phyloP scores from a whole-genome alignment of 2,329 filamentous ascomycete genomes.

The Fusarium sarcochroum region DNA sequence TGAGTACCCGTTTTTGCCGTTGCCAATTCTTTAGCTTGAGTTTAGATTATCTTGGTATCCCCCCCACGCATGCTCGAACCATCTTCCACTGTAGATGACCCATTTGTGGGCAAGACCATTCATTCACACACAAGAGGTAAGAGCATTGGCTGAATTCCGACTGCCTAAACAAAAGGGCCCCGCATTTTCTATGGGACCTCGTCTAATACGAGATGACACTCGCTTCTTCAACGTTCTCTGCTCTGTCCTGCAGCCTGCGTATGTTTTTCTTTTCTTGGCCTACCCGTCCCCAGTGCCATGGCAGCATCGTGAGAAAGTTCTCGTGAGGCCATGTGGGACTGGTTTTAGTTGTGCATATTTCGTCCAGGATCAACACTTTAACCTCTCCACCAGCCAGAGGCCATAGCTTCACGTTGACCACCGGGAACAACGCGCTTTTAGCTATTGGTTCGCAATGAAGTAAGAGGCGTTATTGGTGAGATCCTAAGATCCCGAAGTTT shows the following conservation, averaged over 20 bases:
- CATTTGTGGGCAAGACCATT: background rate
- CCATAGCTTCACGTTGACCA: background rate
- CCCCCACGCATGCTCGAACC: slow-evolving; percentile 14
- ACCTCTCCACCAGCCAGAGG: background rate
- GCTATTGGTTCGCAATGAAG: background rate
- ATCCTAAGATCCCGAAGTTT: too few species aligned
- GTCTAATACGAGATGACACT: background rate
- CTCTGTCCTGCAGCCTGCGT: background rate
- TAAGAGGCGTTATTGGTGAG: background rate
- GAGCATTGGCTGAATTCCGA: background rate
- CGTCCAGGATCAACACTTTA: background rate
- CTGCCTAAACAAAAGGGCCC: background rate
- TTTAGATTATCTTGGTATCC: slow-evolving; percentile 1
- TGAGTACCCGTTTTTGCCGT: background rate
- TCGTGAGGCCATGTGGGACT: background rate
- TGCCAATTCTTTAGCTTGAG: background rate
- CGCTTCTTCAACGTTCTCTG: background rate
- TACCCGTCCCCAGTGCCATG: too few species aligned
- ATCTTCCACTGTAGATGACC: background rate
- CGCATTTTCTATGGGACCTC: background rate
- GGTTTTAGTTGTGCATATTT: too few species aligned
- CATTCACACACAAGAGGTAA: background rate
- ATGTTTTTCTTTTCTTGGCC: background rate
- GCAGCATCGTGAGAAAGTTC: background rate
- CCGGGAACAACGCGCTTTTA: slow-evolving; percentile 3